phyloP scores from a whole-genome alignment of 2,329 filamentous ascomycete species.

The Davidsoniella eucalypti region DNA sequence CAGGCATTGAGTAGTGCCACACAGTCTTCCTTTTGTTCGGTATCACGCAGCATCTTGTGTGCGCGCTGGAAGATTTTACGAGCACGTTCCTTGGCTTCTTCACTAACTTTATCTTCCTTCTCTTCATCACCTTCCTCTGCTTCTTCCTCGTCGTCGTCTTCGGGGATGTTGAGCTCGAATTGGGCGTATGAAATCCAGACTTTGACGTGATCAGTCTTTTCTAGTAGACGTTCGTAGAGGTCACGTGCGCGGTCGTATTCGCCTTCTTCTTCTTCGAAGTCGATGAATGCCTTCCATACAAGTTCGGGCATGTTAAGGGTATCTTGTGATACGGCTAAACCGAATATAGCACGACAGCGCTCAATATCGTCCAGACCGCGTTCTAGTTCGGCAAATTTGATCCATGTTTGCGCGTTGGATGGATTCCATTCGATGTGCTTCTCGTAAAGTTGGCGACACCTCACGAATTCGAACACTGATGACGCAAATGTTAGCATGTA shows the following conservation, averaged over 20 bases:
- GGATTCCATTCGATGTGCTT: constrained; percentile 90
- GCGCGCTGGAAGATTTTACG: constrained; percentile 73
- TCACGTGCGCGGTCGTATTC: constrained; percentile 70
- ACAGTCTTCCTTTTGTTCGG: constrained; percentile 84
- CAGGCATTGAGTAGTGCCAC: constrained; percentile 82
- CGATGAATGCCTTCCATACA: constrained; percentile 95
- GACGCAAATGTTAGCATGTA: not conserved
- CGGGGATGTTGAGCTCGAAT: constrained; percentile 89
- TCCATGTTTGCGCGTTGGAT: constrained; percentile 85
- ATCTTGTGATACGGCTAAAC: constrained; percentile 69
- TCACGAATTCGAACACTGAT: constrained; percentile 71
- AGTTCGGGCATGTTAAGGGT: constrained; percentile 93
- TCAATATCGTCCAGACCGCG: constrained; percentile 80
- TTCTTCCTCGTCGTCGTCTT: constrained; percentile 45
- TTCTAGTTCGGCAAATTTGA: constrained; percentile 88
- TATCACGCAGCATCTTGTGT: constrained; percentile 73
- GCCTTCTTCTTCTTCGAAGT: constrained; percentile 92
- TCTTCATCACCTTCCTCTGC: constrained; percentile 39
- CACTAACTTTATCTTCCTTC: constrained; percentile 55
- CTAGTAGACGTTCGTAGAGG: constrained; percentile 77
- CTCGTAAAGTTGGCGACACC: constrained; percentile 81
- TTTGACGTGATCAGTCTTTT: constrained; percentile 97
- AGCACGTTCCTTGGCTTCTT: constrained; percentile 68
- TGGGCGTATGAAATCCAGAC: constrained; percentile 99
- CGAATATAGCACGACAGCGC: constrained; percentile 76